These are phyloP conservation scores for Backusella circina DNA, from an alignment of 192 early-diverging fungal genomes.

Conservation along the genomic window DNA sequence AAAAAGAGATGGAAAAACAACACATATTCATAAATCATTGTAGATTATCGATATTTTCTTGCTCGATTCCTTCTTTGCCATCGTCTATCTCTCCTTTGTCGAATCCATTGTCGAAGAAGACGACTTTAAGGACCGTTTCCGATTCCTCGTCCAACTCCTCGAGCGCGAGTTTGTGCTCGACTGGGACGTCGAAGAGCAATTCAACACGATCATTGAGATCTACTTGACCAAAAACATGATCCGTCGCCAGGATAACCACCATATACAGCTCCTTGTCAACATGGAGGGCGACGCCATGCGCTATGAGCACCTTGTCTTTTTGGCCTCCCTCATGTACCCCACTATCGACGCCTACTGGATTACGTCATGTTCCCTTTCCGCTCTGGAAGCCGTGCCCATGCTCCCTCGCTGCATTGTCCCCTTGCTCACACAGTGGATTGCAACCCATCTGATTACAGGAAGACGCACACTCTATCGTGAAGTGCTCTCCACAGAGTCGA, in stretches of 20 bases:
- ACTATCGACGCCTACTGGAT: slow-evolving; percentile 37
- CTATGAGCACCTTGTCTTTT: slow-evolving; percentile 29
- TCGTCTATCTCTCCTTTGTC: slow-evolving; percentile 29
- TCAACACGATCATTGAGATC: slow-evolving; percentile 3
- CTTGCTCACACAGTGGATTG: slow-evolving; percentile 36
- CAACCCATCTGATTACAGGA: slow-evolving; percentile 35
- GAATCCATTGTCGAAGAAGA: slow-evolving; percentile 13
- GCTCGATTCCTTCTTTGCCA: slow-evolving; percentile 31
- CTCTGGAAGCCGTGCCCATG: slow-evolving; percentile 31
- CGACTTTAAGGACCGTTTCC: slow-evolving; percentile 33
- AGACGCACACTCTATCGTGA: slow-evolving; percentile 38
- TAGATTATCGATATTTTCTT: slow-evolving; percentile 26
- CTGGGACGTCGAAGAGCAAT: slow-evolving; percentile 32
- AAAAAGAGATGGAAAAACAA: background rate
- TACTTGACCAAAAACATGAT: slow-evolving; percentile 15
- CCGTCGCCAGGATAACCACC: background rate
- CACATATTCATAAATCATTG: background rate
- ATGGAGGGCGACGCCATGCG: background rate
- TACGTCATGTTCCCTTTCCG: slow-evolving; percentile 37
- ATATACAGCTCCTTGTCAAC: slow-evolving; percentile 5
- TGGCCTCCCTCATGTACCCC: slow-evolving; percentile 36
- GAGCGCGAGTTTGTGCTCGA: slow-evolving; percentile 32
- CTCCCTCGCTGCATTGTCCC: slow-evolving; percentile 35
- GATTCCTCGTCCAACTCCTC: slow-evolving; percentile 33
- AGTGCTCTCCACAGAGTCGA: slow-evolving; percentile 35